These are phyloP conservation scores for Bipolaris zeicola DNA, from an alignment of 2,329 filamentous ascomycete species.

Conservation along the genomic window DNA sequence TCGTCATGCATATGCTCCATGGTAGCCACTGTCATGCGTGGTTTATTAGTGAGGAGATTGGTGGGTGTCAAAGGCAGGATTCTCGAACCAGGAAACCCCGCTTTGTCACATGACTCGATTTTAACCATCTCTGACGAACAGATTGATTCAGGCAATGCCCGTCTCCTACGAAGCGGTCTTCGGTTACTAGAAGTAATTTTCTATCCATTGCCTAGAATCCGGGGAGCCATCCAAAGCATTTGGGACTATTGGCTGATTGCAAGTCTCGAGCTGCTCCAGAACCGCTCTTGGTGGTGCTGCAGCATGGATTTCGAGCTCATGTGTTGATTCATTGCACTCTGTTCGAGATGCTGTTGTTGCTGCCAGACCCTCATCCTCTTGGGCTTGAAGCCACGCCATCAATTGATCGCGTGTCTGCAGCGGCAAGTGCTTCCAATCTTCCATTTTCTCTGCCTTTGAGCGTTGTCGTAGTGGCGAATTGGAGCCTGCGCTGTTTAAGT, in stretches of 20 bases:
- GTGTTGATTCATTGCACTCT: background rate
- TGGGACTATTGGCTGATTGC: slow-evolving; percentile 2
- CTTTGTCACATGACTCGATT: background rate
- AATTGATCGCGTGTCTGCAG: slow-evolving; percentile 29
- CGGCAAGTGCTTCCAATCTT: slow-evolving; percentile 32
- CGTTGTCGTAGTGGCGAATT: slow-evolving; percentile 5
- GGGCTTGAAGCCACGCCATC: slow-evolving; percentile 25
- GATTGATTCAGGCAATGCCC: background rate
- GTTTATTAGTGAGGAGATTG: background rate
- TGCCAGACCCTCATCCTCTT: slow-evolving; percentile 11
- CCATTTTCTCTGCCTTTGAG: slow-evolving; percentile 31
- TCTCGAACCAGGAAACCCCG: slow-evolving; percentile 1
- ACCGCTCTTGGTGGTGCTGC: background rate
- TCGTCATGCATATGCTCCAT: slow-evolving; percentile 17
- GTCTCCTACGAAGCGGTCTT: too few species aligned
- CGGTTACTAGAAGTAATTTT: slow-evolving; percentile 5
- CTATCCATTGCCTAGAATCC: background rate
- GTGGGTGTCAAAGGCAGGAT: background rate
- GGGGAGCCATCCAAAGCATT: background rate
- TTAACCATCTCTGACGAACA: background rate
- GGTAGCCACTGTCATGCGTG: background rate
- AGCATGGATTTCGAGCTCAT: background rate
- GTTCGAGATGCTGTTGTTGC: background rate
- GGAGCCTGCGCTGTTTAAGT: background rate
- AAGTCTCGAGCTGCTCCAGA: slow-evolving; percentile 1